Base-by-base conservation (phyloP, 225 moss, liverwort and hornwort species). In the Pseudoscleropodium purum region DNA sequence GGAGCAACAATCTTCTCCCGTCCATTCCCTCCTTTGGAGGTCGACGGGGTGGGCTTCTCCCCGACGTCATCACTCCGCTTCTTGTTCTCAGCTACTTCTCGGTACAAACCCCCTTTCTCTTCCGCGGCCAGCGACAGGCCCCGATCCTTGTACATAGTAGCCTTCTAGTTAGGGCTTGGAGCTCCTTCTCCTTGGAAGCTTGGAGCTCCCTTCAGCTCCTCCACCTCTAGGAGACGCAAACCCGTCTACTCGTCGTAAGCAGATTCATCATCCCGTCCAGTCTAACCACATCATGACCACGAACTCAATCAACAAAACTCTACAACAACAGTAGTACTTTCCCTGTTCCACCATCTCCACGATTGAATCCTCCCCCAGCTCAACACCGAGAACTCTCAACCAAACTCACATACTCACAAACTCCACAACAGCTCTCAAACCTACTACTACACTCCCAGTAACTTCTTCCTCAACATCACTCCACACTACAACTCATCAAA, bases 21-120 rank as follows among this genome's bases (percentile, higher is more conserved):
- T 62, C 93, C 96, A 93, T 93, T 97, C 36, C 96, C 96, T 88
- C 96, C 96, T 93, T 94, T 97, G 15, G 95, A 96, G 31, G 94
- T 95, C 39, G 96, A 95, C 45, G 96, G 93, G 78, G 96, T 93
- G 25, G 94, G 95, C 86, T 96, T 96, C 74, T 95, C 96, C 75
- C 93, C 80, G 72, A 91, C 94, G 92, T 96, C 95, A 81, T 95
- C 96, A 78, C 84, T 87, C 70, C 94, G 94, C 89, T 95, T 96
- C 89, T 95, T 95, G 87, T 83, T 92, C 26, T 95, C 95, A 72
- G 86, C 65, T 63, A 88, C 80, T 70, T 95, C 95, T 52, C 96
- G 91, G 77, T 89, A 94, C 84, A 93, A 88, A 65, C 95, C 91
- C 86, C 92, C 91, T 85, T 96, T 95, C 56, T 84, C 90, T 78